Evolutionary conservation across 768 basidiomycete species (phyloP).

Genomic region (Tricholoma bakamatsutake): DNA sequence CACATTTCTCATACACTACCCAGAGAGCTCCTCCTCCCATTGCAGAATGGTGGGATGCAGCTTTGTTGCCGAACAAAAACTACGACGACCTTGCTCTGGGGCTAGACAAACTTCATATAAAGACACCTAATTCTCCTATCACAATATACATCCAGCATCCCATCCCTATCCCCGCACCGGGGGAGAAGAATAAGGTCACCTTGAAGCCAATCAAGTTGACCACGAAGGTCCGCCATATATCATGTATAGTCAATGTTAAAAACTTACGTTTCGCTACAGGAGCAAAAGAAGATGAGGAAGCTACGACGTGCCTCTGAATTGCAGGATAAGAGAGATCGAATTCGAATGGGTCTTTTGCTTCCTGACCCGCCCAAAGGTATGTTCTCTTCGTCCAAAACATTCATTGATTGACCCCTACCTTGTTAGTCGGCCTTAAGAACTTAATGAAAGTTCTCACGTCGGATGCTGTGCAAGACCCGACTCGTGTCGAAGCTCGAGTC

Average conservation of each 20-base stretch:
- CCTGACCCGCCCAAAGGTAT: slow-evolving; percentile 93
- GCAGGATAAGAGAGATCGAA: slow-evolving; percentile 91
- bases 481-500: slow-evolving; percentile 93
- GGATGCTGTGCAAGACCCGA: slow-evolving; percentile 96
- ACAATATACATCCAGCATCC: slow-evolving; percentile 94
- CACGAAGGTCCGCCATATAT: slow-evolving; percentile 54
- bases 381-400: slow-evolving; percentile 6
- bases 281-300: slow-evolving; percentile 97
- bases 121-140: slow-evolving; percentile 66
- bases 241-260: neutral
- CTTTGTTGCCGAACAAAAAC: slow-evolving; percentile 70
- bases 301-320: slow-evolving; percentile 81
- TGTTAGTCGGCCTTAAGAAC: slow-evolving; percentile 83
- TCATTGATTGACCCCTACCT: neutral
- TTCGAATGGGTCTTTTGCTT: slow-evolving; percentile 93
- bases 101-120: slow-evolving; percentile 55
- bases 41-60: slow-evolving; percentile 96
- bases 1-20: neutral
- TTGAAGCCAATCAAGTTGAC: slow-evolving; percentile 89
- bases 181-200: slow-evolving; percentile 74
- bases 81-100: slow-evolving; percentile 72
- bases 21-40: slow-evolving; percentile 84
- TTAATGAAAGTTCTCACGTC: slow-evolving; percentile 97
- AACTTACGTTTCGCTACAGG: slow-evolving; percentile 34
- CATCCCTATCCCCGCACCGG: slow-evolving; percentile 89